Conservation (phyloP, 352 stramenopile species). For the Globisporangium perplexum region DNA sequence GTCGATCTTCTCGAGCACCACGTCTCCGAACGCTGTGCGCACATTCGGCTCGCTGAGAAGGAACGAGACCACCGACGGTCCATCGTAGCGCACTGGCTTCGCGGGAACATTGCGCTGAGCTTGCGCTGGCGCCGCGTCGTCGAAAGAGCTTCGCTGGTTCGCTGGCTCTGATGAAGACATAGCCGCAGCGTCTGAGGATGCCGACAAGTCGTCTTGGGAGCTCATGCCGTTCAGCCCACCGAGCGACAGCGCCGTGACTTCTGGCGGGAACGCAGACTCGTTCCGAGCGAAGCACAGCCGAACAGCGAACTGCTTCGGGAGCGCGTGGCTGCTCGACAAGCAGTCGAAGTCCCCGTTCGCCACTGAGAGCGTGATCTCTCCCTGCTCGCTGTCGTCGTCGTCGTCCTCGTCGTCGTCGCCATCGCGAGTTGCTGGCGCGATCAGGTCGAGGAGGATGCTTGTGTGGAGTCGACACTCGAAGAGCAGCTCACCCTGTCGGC, state of each 20-base stretch:
- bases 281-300: constrained; percentile 50
- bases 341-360: constrained; percentile 80
- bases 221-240: constrained; percentile 18
- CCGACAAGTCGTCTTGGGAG: constrained; percentile 2
- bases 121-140: background rate
- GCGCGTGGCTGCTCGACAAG: constrained; percentile 58
- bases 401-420: constrained; percentile 5
- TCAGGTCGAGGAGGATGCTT: constrained; percentile 61
- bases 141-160: constrained; percentile 12
- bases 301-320: constrained; percentile 64
- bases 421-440: constrained; percentile 10
- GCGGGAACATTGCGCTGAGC: constrained; percentile 15
- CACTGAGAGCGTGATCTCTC: constrained; percentile 43
- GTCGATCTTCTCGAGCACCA: constrained; percentile 79
- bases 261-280: constrained; percentile 39
- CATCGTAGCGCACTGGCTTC: constrained; percentile 66
- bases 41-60: constrained; percentile 53
- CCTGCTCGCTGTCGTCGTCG: constrained; percentile 17
- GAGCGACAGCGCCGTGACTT: constrained; percentile 20
- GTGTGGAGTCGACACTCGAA: constrained; percentile 70
- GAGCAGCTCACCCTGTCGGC: constrained; percentile 74
- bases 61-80: constrained; percentile 59
- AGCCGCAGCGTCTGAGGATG: constrained; percentile 3
- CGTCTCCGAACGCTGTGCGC: constrained; percentile 74
- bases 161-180: background rate